Percentiles rank a stretch among this genome's conserved stretches.
phyloP scores from a whole-genome alignment of 2,329 filamentous ascomycete species.

The Penicillium sp. region DNA sequence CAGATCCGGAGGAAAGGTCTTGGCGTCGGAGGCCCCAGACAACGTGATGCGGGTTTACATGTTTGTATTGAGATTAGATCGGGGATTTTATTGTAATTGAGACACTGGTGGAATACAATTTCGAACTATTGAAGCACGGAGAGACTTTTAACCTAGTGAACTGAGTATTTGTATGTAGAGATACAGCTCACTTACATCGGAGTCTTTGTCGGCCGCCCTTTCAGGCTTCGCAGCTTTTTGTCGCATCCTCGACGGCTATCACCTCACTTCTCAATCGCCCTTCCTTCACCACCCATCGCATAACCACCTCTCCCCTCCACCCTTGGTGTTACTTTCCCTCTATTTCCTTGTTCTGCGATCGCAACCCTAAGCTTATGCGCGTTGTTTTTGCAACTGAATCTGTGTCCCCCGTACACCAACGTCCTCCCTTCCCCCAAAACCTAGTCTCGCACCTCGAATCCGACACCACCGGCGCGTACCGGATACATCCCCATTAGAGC shows the following conservation, averaged over 20 bases:
- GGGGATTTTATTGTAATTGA: background rate
- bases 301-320: background rate
- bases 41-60: constrained; percentile 6
- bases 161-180: background rate
- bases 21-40: constrained; percentile 15
- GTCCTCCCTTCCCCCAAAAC: constrained; percentile 4
- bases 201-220: constrained; percentile 16
- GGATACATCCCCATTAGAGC: constrained; percentile 14
- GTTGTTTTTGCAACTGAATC: constrained; percentile 13
- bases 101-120: background rate
- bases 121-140: background rate
- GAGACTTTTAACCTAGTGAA: background rate
- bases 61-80: background rate
- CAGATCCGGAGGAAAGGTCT: constrained; percentile 20
- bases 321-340: background rate
- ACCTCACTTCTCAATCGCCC: background rate
- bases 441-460: constrained; percentile 1
- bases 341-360: background rate
- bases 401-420: constrained; percentile 9
- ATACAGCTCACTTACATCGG: constrained; percentile 1
- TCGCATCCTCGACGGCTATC: constrained; percentile 8
- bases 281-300: background rate
- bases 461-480: constrained; percentile 8
- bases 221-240: constrained; percentile 15
- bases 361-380: constrained; percentile 6